phyloP scores from a whole-genome alignment of 2,329 filamentous ascomycete species.

The Lecanosticta acicola region DNA sequence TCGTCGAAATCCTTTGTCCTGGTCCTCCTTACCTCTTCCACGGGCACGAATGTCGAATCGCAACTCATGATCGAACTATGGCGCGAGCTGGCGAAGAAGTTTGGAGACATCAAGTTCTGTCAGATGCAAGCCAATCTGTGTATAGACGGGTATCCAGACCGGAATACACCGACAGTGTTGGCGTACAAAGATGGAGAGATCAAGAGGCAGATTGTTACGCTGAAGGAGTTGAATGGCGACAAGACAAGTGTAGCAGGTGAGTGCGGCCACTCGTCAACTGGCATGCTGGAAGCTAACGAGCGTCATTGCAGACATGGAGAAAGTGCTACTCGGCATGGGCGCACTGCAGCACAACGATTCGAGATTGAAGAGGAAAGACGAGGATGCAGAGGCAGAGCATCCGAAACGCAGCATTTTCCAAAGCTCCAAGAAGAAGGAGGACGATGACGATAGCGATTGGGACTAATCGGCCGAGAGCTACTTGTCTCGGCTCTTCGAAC shows the following conservation, averaged over 20 bases:
- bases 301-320: conserved; percentile 66
- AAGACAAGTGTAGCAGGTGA: conserved; percentile 65
- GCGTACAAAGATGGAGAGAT: conserved; percentile 93
- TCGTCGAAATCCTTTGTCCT: conserved; percentile 63
- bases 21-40: conserved; percentile 74
- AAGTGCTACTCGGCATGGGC: conserved; percentile 73
- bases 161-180: conserved; percentile 88
- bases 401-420: conserved; percentile 18
- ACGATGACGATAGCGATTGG: conserved; percentile 53
- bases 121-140: conserved; percentile 89
- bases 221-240: conserved; percentile 70
- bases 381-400: conserved; percentile 44
- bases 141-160: conserved; percentile 93
- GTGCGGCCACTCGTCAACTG: background rate
- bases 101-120: conserved; percentile 94
- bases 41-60: conserved; percentile 78
- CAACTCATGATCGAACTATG: conserved; percentile 78
- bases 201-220: conserved; percentile 82
- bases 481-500: no score
- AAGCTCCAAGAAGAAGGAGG: conserved; percentile 31
- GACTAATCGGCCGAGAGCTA: no score
- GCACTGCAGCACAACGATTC: conserved; percentile 74
- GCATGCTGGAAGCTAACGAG: background rate
- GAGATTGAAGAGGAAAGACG: conserved; percentile 60
- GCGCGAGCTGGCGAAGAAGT: conserved; percentile 75